Conservation (phyloP, 225 moss, liverwort and hornwort species). For the Sphagnum contortum region DNA sequence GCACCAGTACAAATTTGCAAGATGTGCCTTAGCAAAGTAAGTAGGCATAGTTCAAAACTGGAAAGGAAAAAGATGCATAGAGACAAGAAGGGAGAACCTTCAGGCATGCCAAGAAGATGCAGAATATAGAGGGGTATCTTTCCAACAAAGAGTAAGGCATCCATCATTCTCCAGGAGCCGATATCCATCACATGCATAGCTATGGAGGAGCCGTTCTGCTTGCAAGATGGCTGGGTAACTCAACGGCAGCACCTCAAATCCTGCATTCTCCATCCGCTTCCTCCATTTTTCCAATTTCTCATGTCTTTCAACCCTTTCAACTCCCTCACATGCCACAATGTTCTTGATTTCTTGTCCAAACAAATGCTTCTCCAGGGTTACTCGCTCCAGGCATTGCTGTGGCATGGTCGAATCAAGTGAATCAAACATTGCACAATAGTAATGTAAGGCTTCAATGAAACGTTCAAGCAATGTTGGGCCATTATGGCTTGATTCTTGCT, state of each 20-base stretch:
- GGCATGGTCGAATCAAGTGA: constrained; percentile 71
- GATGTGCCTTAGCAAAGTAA: too few species aligned
- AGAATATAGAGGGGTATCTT: constrained; percentile 63
- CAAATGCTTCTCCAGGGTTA: constrained; percentile 69
- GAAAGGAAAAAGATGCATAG: neutral
- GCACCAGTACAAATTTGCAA: too few species aligned
- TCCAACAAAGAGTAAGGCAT: constrained; percentile 79
- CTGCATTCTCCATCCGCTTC: constrained; percentile 40
- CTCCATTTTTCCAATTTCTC: constrained; percentile 69
- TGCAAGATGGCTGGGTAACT: constrained; percentile 50
- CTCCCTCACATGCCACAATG: constrained; percentile 70
- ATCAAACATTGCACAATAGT: constrained; percentile 78
- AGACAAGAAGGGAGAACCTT: neutral
- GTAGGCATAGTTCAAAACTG: too few species aligned
- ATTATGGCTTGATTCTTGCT: constrained; percentile 83
- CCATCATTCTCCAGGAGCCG: constrained; percentile 54
- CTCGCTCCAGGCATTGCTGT: constrained; percentile 56
- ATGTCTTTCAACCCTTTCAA: constrained; percentile 53
- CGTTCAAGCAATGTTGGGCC: constrained; percentile 41
- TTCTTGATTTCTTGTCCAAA: constrained; percentile 80
- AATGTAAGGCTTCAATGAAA: constrained; percentile 70
- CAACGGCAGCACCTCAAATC: constrained; percentile 43
- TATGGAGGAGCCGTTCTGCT: constrained; percentile 51
- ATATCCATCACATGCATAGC: constrained; percentile 56
- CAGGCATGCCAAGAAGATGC: constrained; percentile 63